These are phyloP conservation scores for Phanerochaete sordida DNA, from an alignment of 768 basidiomycete species.

Conservation along the genomic window DNA sequence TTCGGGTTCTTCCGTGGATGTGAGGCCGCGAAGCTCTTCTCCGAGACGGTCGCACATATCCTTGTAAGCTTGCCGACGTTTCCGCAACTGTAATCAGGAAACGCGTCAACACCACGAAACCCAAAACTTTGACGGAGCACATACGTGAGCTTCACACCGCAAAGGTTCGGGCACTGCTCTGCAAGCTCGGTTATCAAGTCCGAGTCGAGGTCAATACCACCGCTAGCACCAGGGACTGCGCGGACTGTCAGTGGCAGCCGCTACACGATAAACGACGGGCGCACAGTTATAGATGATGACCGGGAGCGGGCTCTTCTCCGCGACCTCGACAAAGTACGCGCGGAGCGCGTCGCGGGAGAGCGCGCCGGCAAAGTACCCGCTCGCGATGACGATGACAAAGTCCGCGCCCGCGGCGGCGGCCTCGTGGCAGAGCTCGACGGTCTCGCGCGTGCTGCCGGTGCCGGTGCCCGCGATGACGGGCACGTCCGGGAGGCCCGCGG, in stretches of 20 bases:
- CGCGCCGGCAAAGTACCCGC: slow-evolving; percentile 84
- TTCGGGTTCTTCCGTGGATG: slow-evolving; percentile 67
- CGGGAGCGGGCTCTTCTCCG: slow-evolving; percentile 79
- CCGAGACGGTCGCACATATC: slow-evolving; percentile 67
- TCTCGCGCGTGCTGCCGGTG: slow-evolving; percentile 79
- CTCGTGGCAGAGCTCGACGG: slow-evolving; percentile 68
- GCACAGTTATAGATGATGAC: slow-evolving; percentile 87
- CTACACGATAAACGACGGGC: slow-evolving; percentile 20
- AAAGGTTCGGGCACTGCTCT: slow-evolving; percentile 67
- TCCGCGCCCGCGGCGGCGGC: slow-evolving; percentile 89
- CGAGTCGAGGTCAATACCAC: slow-evolving; percentile 89
- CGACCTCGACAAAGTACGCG: slow-evolving; percentile 73
- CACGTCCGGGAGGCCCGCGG: slow-evolving; percentile 49
- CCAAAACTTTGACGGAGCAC: slow-evolving; percentile 23
- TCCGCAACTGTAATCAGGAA: slow-evolving; percentile 60
- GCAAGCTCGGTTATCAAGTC: slow-evolving; percentile 83
- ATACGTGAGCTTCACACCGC: slow-evolving; percentile 87
- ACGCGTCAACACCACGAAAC: no score
- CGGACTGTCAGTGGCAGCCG: background rate
- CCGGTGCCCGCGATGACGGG: slow-evolving; percentile 86
- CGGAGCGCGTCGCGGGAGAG: slow-evolving; percentile 67
- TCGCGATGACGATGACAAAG: slow-evolving; percentile 79
- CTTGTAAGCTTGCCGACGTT: slow-evolving; percentile 90
- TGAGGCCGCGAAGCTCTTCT: slow-evolving; percentile 47
- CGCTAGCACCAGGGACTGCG: slow-evolving; percentile 79